A percentile compares a stretch with the other conserved stretches of the same genome.
Evolutionary conservation across 371 early-diverging fungal genomes (phyloP).

Genomic region (Blakeslea trispora): DNA sequence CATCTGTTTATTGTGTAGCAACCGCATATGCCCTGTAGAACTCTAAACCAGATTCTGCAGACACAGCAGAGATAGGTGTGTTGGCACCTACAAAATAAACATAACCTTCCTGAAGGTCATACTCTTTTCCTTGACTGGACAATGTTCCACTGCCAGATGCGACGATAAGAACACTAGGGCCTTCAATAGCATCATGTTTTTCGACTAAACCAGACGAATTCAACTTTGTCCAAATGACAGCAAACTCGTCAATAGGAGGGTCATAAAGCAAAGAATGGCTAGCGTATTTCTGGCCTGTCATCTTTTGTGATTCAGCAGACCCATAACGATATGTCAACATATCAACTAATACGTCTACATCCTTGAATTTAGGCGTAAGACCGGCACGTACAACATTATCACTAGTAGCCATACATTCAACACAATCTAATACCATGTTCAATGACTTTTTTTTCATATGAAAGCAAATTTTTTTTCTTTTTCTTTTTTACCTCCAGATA

Average conservation of each 20-base stretch:
- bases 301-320: conserved; percentile 75
- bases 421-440: conserved; percentile 71
- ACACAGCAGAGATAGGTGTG: conserved; percentile 46
- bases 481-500: conserved; percentile 76
- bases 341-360: conserved; percentile 86
- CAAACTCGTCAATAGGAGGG: conserved; percentile 96
- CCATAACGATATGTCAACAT: conserved; percentile 94
- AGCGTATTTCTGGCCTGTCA: conserved; percentile 53
- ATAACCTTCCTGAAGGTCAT: conserved; percentile 51
- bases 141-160: conserved; percentile 63
- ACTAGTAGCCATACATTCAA: conserved; percentile 98
- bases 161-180: conserved; percentile 87
- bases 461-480: conserved; percentile 2
- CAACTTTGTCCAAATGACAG: conserved; percentile 71
- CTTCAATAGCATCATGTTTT: conserved; percentile 58
- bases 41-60: conserved; percentile 49
- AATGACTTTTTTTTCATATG: too few species aligned
- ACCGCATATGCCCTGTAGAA: conserved; percentile 66
- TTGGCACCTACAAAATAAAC: conserved; percentile 72
- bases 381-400: conserved; percentile 98
- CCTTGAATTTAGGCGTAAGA: conserved; percentile 97
- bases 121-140: conserved; percentile 27
- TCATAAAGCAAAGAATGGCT: conserved; percentile 77
- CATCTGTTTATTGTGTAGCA: conserved; percentile 14
- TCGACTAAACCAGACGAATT: conserved; percentile 45